phyloP scores from a whole-genome alignment of 2,329 filamentous ascomycete species.

The Phyllachora maydis region DNA sequence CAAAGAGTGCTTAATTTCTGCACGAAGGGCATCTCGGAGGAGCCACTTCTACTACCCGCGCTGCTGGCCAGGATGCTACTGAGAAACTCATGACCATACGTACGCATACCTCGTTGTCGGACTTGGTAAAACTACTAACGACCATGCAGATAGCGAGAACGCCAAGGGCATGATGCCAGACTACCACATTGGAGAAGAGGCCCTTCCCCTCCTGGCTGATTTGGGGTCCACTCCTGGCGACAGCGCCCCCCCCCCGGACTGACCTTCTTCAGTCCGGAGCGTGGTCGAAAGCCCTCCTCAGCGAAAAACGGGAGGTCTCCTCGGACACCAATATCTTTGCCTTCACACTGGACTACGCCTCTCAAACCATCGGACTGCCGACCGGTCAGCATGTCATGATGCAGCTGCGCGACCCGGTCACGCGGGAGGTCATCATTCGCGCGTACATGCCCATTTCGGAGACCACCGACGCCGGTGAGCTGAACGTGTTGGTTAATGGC shows the following conservation, averaged over 20 bases:
- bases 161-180: slow-evolving; percentile 75
- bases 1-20: no score
- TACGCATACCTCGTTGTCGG: slow-evolving; percentile 22
- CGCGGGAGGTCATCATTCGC: slow-evolving; percentile 54
- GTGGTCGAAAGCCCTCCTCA: slow-evolving; percentile 57
- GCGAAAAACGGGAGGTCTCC: slow-evolving; percentile 48
- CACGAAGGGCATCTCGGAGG: slow-evolving; percentile 74
- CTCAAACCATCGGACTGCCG: slow-evolving; percentile 55
- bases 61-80: slow-evolving; percentile 61
- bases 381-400: slow-evolving; percentile 79
- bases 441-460: slow-evolving; percentile 74
- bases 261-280: slow-evolving; percentile 50
- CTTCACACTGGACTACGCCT: slow-evolving; percentile 52
- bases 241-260: slow-evolving; percentile 22
- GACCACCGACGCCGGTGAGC: slow-evolving; percentile 31
- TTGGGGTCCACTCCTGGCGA: slow-evolving; percentile 12
- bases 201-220: slow-evolving; percentile 28
- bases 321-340: slow-evolving; percentile 65
- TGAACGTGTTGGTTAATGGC: slow-evolving; percentile 61
- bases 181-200: slow-evolving; percentile 62
- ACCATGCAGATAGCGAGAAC: slow-evolving; percentile 62
- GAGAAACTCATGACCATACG: slow-evolving; percentile 88
- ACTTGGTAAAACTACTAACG: slow-evolving; percentile 1
- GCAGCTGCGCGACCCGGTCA: slow-evolving; percentile 51
- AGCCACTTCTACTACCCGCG: slow-evolving; percentile 62